Base-by-base conservation (phyloP, 1,284 basidiomycete species). In the Boletellus deceptivus region DNA sequence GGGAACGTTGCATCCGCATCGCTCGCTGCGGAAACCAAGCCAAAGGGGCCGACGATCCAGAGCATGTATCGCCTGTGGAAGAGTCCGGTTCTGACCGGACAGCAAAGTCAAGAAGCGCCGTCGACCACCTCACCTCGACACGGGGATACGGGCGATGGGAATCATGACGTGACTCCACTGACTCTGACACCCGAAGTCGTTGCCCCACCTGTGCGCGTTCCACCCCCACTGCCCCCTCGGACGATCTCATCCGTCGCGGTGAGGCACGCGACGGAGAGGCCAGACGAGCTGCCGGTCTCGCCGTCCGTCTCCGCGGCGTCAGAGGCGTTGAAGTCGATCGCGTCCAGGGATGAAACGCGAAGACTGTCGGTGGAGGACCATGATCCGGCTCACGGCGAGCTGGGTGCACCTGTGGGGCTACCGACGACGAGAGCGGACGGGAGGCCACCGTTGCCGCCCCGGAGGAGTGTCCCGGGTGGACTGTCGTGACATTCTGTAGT, bases 11-110 rank as follows among this genome's bases (percentile, higher is more conserved):
- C 84, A 17, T 69, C 73, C 47, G 80, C 84, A 17, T 69, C 73
- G 18, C 59, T 71, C 9, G 57, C 69, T 5, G 51, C 69, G 1
- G 79, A 81, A 22, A 62, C 64, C 40, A 79, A 78, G 67, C 55
- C 68, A 14, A 79, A 77, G 59, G 67, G 70, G 17, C 57, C 68
- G 22, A 75, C 76, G n/a, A 81, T 87, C 39, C 79, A 84, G 63
- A 80, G 75, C 55, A 75, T 88, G 53, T 88, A 87, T 63, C 77
- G 85, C 24, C 70, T 89, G 37, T 87, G 84, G 79, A 85, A 84
- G 65, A 79, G 68, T 41, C 75, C 78, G 16, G 65, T 68, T 20
- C 56, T 67, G 16, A 61, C 68, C 4, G 66, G 60, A 27, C 64
- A 71, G 43, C 58, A 55, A 37, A 53, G 51, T 39, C 48, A 56